Conservation (phyloP, 371 early-diverging fungal species). For the Mortierella sp. region DNA sequence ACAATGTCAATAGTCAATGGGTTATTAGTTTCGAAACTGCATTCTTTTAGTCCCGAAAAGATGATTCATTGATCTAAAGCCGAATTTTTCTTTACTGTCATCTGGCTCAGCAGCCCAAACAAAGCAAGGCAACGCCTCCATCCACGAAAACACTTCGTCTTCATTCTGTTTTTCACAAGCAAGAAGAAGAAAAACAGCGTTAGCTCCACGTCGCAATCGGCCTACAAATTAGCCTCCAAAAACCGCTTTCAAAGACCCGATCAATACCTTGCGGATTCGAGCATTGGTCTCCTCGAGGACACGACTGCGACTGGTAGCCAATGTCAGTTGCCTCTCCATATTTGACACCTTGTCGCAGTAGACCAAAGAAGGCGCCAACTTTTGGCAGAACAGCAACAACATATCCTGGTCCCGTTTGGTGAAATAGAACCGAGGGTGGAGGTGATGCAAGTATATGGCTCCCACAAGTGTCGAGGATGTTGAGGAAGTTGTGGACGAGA, state of each 20-base stretch:
- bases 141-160: constrained; percentile 51
- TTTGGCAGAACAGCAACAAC: constrained; percentile 47
- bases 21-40: not conserved
- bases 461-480: constrained; percentile 39
- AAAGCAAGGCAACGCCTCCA: constrained; percentile 56
- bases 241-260: not conserved
- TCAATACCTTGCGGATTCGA: constrained; percentile 45
- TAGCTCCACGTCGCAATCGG: not conserved
- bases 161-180: constrained; percentile 32
- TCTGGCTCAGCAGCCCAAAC: constrained; percentile 54
- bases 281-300: constrained; percentile 44
- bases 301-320: constrained; percentile 43
- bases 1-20: not conserved
- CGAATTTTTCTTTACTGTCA: constrained; percentile 21
- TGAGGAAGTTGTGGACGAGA: not conserved
- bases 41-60: not conserved
- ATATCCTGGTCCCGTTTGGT: constrained; percentile 53
- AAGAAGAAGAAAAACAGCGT: not conserved
- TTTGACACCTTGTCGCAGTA: constrained; percentile 39
- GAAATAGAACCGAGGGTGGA: constrained; percentile 55
- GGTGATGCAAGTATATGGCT: constrained; percentile 46
- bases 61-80: not conserved
- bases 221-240: not conserved
- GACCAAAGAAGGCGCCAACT: constrained; percentile 30
- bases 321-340: constrained; percentile 31